Base-by-base conservation (phyloP, 2,329 filamentous ascomycete species). In the Bipolaris sorokiniana region DNA sequence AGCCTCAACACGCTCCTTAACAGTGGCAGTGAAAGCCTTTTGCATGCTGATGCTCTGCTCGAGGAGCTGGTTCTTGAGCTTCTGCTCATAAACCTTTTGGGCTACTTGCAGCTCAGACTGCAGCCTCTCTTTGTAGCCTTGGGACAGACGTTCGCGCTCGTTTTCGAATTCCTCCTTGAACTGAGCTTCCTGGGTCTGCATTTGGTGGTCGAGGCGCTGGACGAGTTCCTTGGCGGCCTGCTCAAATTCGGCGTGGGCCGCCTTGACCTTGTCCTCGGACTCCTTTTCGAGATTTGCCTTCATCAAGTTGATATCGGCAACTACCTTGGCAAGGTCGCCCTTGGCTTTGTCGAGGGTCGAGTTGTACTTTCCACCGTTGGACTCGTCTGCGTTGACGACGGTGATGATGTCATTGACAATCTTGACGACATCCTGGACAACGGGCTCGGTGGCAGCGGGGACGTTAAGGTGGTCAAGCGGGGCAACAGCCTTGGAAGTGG, bases 401-500 rank as follows among this genome's bases (percentile, higher is more conserved):
- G 91, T 88, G 73, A 99, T 97, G 69, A 99, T 89, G 77, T 96
- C 92, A 79, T 99, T 99, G 68, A 99, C 84, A 80, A 97, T 94
- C 80, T 91, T 94, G 58, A 96, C 92, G 5, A 99, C 83, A 70
- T 98, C 92, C 78, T 97, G 92, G 20, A 98, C 90, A 34, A 97
- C 85, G 26, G 91, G 90, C 74, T 98, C 94, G 58, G 88, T 86
- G 51, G 90, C 91, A 68, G 92, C 86, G 51, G 86, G 83, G 22
- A 96, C 85, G 48, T 84, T 84, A 56, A 97, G 81, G 59, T 92
- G 87, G 72, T 97, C 91, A 66, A 98, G 91, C 15, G 87, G 86
- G 59, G 87, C 71, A 20, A 71, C 68, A 48, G 69, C 58, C 37
- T 67, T 62, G 16, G 69, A 60, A 3, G 67, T 44, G 26, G 66